phyloP scores from a whole-genome alignment of 2,329 filamentous ascomycete genomes.

The Chrysoporthe austroafricana region DNA sequence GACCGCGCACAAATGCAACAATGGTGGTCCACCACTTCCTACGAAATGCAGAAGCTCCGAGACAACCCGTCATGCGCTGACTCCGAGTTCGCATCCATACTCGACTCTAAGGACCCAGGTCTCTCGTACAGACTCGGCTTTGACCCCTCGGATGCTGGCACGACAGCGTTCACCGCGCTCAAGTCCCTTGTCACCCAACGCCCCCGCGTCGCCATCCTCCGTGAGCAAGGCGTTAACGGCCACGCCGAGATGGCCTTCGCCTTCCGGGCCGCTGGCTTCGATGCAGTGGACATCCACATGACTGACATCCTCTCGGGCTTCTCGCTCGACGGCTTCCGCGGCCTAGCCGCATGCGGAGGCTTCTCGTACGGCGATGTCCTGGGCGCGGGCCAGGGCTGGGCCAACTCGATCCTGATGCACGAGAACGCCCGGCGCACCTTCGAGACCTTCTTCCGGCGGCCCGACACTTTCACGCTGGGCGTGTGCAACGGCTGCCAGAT shows the following conservation, averaged over 20 bases:
- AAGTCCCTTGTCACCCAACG: conserved; percentile 58
- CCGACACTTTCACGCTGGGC: conserved; percentile 89
- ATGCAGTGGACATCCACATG: conserved; percentile 95
- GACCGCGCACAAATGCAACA: conserved; percentile 77
- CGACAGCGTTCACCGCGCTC: conserved; percentile 69
- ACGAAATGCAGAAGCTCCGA: conserved; percentile 86
- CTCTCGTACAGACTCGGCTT: conserved; percentile 83
- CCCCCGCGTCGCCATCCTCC: conserved; percentile 85
- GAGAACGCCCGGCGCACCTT: conserved; percentile 77
- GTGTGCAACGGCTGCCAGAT: conserved; percentile 99
- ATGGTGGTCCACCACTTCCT: conserved; percentile 86
- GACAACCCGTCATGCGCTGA: conserved; percentile 90
- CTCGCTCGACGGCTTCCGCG: conserved; percentile 80
- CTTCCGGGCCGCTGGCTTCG: conserved; percentile 89
- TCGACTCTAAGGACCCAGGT: conserved; percentile 78
- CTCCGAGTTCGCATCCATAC: conserved; percentile 75
- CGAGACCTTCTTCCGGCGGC: conserved; percentile 80
- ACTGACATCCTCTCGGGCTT: conserved; percentile 83
- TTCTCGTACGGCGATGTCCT: conserved; percentile 91
- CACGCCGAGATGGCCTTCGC: conserved; percentile 98
- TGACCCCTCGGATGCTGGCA: conserved; percentile 74
- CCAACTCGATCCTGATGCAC: conserved; percentile 89
- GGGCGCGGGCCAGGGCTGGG: conserved; percentile 96
- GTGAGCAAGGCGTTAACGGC: conserved; percentile 95
- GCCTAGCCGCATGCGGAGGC: conserved; percentile 91